These are phyloP conservation scores for Boletus sp. DNA, from an alignment of 768 basidiomycete species.

Conservation along the genomic window DNA sequence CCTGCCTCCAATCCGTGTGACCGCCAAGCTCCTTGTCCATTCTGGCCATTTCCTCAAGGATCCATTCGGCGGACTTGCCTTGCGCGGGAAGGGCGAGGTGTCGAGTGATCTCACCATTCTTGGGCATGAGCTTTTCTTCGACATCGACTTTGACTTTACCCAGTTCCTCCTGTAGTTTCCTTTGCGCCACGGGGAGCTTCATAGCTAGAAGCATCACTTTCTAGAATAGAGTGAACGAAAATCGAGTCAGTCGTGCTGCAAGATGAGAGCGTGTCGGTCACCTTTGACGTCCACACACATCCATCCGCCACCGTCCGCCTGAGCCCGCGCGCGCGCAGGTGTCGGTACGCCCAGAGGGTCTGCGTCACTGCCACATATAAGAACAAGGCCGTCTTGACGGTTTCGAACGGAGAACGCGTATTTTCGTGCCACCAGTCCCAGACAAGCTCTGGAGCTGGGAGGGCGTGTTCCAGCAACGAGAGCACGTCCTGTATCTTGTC, in stretches of 20 bases:
- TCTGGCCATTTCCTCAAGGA: conserved; percentile 71
- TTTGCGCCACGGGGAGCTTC: conserved; percentile 56
- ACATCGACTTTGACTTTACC: conserved; percentile 62
- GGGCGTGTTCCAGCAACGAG: conserved; percentile 7
- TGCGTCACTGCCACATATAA: conserved; percentile 33
- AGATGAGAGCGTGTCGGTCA: background rate
- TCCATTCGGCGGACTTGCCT: conserved; percentile 71
- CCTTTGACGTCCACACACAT: conserved; percentile 30
- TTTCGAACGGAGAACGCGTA: conserved; percentile 24
- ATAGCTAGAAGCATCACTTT: conserved; percentile 55
- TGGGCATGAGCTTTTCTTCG: conserved; percentile 64
- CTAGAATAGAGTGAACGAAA: conserved; percentile 31
- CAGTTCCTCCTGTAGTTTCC: conserved; percentile 63
- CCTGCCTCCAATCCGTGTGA: conserved; percentile 57
- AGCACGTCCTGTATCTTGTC: conserved; percentile 3
- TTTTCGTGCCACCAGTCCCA: conserved; percentile 14
- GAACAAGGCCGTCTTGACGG: conserved; percentile 35
- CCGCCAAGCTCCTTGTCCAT: conserved; percentile 64
- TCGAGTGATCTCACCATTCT: conserved; percentile 58
- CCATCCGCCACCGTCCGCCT: conserved; percentile 23
- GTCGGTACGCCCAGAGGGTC: conserved; percentile 28
- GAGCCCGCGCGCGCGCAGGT: conserved; percentile 39
- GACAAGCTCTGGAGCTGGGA: conserved; percentile 4
- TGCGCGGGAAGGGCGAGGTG: conserved; percentile 64
- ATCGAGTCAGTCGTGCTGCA: background rate